Evolutionary conservation across 2,329 filamentous ascomycete genomes (phyloP).

Genomic region (Pseudogymnoascus sp.): DNA sequence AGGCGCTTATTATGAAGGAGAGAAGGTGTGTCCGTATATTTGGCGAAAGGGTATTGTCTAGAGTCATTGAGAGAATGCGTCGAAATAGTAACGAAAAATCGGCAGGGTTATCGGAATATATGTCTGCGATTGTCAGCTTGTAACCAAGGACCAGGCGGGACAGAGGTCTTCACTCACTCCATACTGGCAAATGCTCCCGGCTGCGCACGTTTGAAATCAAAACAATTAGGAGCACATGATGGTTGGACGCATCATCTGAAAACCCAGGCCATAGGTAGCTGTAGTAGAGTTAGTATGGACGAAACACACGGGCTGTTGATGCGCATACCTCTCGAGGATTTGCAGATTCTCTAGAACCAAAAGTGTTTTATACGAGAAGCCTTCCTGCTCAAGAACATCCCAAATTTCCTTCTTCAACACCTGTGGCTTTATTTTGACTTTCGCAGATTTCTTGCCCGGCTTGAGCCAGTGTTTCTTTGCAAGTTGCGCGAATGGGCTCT

Average conservation of each 20-base stretch:
- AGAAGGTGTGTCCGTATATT: constrained; percentile 74
- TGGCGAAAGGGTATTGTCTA: constrained; percentile 60
- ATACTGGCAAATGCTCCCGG: constrained; percentile 77
- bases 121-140: constrained; percentile 37
- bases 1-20: constrained; percentile 81
- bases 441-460: constrained; percentile 49
- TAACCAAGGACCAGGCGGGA: neutral
- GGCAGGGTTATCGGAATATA: constrained; percentile 68
- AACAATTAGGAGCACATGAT: constrained; percentile 80
- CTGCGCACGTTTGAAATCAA: constrained; percentile 82
- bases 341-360: constrained; percentile 84
- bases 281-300: constrained; percentile 18
- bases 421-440: constrained; percentile 67
- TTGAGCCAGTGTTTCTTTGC: constrained; percentile 83
- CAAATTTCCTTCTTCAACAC: constrained; percentile 82
- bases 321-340: constrained; percentile 66
- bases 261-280: constrained; percentile 95
- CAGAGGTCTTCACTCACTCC: constrained; percentile 50
- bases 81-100: constrained; percentile 88
- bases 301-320: neutral
- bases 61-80: constrained; percentile 77
- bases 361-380: constrained; percentile 69
- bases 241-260: constrained; percentile 78
- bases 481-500: constrained; percentile 65
- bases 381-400: constrained; percentile 75